Base-by-base conservation (phyloP, 768 basidiomycete species). In the Pleurotus giganteus region DNA sequence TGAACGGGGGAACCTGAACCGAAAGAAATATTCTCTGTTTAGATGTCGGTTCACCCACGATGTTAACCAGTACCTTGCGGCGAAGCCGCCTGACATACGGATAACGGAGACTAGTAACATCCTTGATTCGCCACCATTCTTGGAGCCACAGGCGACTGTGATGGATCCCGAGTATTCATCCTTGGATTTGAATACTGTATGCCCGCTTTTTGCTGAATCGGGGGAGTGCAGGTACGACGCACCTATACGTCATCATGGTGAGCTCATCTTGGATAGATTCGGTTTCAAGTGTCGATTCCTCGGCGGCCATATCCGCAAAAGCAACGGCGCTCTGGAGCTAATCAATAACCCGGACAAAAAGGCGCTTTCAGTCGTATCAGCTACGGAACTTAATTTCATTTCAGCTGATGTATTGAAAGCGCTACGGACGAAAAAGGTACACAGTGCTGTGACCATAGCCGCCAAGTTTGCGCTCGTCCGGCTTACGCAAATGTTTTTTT, bases 221-320 rank as follows among this genome's bases (percentile, higher is more conserved):
- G 94, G 93, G 1, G 81, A 84, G 59, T 97, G 94, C 72, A 81
- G 82, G 75, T 79, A 57, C 26, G 69, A 21, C 12, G 3, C 19
- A 15, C 62, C 4, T 21, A 13, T 19, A 15, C 15, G 12, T 27
- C 15, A 34, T 13, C 17, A 9, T 53, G 2, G 11, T 53, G 39
- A 8, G n/a, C 19, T 54, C 15, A 45, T 49, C 45, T 43, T 27
- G 34, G 9, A 24, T 26, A 81, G 77, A 50, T 84, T 82, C 61
- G 97, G 94, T 9, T 86, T 90, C 68, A 92, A 94, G 68, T 99
- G 97, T 66, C 84, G 97, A 2, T 97, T 89, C 70, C 79, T 97
- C 4, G 87, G 88, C 11, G 86, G 82, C 2, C 96, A 99, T 68
- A 71, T 88, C 9, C 70, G 65, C 15, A 69, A 71, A 31, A 73